A percentile compares a stretch with the other conserved stretches of the same genome.
Evolutionary conservation across 148 eudicot genomes (phyloP).

Genomic region (Amaranthus palmeri): DNA sequence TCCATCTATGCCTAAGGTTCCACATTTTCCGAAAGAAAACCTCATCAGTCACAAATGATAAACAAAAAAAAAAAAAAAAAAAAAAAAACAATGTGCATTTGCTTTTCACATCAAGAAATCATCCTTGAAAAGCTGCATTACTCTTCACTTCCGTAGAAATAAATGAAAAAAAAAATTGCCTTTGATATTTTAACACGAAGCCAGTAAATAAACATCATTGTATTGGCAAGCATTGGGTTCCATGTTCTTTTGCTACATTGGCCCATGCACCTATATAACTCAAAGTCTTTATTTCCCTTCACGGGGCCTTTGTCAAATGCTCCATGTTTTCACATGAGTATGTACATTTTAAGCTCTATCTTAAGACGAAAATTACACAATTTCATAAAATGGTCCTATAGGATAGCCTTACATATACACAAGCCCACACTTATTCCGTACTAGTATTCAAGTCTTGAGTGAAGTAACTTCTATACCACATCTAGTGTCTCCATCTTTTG

Average conservation of each 20-base stretch:
- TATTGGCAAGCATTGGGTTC: too few species aligned
- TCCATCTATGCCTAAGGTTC: constrained; percentile 86
- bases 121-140: background rate
- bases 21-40: background rate
- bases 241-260: too few species aligned
- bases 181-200: background rate
- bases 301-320: background rate
- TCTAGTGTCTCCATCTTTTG: too few species aligned
- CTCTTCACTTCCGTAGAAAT: background rate
- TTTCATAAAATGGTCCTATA: too few species aligned
- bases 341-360: background rate
- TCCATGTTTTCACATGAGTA: background rate
- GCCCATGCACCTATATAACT: background rate
- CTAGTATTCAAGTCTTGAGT: background rate
- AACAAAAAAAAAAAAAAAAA: too few species aligned
- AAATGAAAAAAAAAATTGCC: background rate
- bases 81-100: too few species aligned
- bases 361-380: too few species aligned
- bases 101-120: background rate
- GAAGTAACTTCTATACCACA: too few species aligned
- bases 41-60: background rate
- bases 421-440: background rate
- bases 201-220: too few species aligned
- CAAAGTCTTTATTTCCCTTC: background rate
- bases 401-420: background rate